These are phyloP conservation scores for Pleurotus ostreatus DNA, from an alignment of 768 basidiomycete genomes.

Conservation along the genomic window DNA sequence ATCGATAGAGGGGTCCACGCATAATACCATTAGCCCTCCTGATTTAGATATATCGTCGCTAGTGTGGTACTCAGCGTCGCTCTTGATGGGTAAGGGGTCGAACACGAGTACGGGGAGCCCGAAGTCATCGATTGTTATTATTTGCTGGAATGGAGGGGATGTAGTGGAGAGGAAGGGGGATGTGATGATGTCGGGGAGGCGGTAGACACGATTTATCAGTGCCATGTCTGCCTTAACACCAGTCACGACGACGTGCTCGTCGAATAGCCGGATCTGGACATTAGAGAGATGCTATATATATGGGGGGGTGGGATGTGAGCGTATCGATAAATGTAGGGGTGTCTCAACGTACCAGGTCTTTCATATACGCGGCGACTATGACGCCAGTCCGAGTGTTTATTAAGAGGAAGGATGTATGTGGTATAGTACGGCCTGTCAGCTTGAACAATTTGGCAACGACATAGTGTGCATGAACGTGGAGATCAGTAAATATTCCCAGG, in stretches of 20 bases:
- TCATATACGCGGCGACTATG: constrained; percentile 5
- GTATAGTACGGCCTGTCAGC: constrained; percentile 12
- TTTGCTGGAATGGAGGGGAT: background rate
- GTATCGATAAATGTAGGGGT: too few relatives aligned
- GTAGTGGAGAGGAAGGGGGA: background rate
- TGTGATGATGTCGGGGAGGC: constrained; percentile 19
- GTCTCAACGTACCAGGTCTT: background rate
- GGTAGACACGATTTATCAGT: constrained; percentile 25
- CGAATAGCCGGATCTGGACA: constrained; percentile 27
- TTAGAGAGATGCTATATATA: constrained; percentile 24
- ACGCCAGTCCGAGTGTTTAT: constrained; percentile 23
- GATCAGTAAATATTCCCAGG: constrained; percentile 20
- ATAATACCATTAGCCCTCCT: background rate
- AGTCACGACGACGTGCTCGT: constrained; percentile 25
- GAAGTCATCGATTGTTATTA: constrained; percentile 3
- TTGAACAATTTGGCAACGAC: constrained; percentile 22
- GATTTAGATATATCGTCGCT: constrained; percentile 5
- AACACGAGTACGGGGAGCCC: constrained; percentile 9
- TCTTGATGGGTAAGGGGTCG: constrained; percentile 9
- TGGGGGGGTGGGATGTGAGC: background rate
- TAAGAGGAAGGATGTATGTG: constrained; percentile 23
- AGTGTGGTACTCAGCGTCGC: constrained; percentile 18
- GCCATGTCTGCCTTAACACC: constrained; percentile 23
- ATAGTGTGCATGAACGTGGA: constrained; percentile 20
- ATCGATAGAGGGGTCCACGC: background rate